phyloP scores from a whole-genome alignment of 1,284 basidiomycete species.

The Lentinus polychrous region DNA sequence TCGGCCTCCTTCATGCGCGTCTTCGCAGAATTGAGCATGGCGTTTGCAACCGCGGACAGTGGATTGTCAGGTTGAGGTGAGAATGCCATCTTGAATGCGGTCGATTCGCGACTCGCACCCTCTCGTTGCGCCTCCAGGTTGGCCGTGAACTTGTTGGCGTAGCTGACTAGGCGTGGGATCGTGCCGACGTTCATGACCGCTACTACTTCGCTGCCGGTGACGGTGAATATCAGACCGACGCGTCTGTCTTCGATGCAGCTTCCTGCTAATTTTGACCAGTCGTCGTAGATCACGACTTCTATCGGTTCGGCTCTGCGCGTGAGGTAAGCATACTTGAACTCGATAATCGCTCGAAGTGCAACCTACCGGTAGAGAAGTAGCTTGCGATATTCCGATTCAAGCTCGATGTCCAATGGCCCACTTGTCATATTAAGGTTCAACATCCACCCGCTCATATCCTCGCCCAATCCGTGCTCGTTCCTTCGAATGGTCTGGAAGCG shows the following conservation, averaged over 20 bases:
- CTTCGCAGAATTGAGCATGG: conserved; percentile 71
- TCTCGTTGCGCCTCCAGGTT: conserved; percentile 70
- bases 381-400: conserved; percentile 75
- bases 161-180: conserved; percentile 66
- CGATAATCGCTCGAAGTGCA: background rate
- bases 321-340: background rate
- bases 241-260: conserved; percentile 40
- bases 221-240: conserved; percentile 71
- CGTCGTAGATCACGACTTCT: conserved; percentile 70
- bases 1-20: conserved; percentile 61
- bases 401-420: conserved; percentile 57
- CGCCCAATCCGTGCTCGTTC: conserved; percentile 25
- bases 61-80: conserved; percentile 68
- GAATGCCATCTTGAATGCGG: conserved; percentile 60
- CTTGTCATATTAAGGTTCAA: conserved; percentile 73
- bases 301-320: conserved; percentile 69
- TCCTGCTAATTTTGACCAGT: conserved; percentile 61
- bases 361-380: conserved; percentile 74
- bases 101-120: conserved; percentile 67
- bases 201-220: conserved; percentile 67
- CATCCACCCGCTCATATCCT: conserved; percentile 35
- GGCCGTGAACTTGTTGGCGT: conserved; percentile 64
- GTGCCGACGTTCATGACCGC: conserved; percentile 68
- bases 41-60: conserved; percentile 75
- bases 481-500: conserved; percentile 71